A percentile compares a stretch with the other conserved stretches of the same genome.
Conservation (phyloP, 306 rosid species). For the Cucumis melo region DNA sequence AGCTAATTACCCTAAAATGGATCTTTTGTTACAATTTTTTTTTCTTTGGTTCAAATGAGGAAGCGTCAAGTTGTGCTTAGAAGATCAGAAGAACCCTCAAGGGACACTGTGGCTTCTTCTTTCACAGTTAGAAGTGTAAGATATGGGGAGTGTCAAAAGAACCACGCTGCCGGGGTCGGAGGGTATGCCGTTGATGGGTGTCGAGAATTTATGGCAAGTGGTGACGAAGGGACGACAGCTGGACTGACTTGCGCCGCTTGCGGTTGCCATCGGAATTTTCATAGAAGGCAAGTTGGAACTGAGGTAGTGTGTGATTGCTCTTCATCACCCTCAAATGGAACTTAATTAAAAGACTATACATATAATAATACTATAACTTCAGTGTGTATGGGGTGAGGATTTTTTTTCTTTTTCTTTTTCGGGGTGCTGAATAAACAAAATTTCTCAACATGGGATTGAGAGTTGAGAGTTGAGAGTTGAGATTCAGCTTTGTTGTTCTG, state of each 20-base stretch:
- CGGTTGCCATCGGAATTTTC: slow-evolving; percentile 83
- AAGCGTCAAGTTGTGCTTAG: slow-evolving; percentile 77
- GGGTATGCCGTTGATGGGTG: slow-evolving; percentile 92
- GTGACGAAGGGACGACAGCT: slow-evolving; percentile 24
- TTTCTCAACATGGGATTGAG: neutral
- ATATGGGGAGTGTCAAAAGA: slow-evolving; percentile 88
- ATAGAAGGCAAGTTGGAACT: slow-evolving; percentile 45
- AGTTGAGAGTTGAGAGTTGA: neutral
- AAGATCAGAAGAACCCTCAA: slow-evolving; percentile 31
- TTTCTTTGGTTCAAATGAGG: slow-evolving; percentile 35
- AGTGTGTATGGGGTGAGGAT: neutral
- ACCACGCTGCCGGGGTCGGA: slow-evolving; percentile 80
- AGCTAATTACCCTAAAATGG: neutral
- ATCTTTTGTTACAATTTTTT: too few species aligned
- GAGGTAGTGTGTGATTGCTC: slow-evolving; percentile 39
- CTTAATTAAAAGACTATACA: slow-evolving; percentile 2
- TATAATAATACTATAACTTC: neutral
- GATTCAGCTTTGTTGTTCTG: neutral
- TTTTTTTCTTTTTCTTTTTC: neutral
- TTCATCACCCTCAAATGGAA: slow-evolving; percentile 35
- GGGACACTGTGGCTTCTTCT: slow-evolving; percentile 9
- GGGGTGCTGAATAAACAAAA: neutral
- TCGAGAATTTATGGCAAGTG: slow-evolving; percentile 79
- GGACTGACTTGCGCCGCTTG: slow-evolving; percentile 88
- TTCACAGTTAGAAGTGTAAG: slow-evolving; percentile 28